Conservation (phyloP, 1,139 yeast species). For the Neolecta irregularis region DNA sequence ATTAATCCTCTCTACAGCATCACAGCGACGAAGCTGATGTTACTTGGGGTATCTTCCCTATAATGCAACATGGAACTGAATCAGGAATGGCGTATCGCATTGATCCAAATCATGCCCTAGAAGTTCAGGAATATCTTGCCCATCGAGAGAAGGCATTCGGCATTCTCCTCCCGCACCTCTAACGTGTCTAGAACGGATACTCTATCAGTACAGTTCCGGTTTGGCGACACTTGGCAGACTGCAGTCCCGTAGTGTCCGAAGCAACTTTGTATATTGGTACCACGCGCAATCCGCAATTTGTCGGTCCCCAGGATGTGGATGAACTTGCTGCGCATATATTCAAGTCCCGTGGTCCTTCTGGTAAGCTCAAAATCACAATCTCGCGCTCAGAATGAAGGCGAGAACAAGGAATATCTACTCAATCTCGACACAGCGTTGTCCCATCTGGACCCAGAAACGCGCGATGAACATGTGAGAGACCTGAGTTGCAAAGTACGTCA, state of each 20-base stretch:
- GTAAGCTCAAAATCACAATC: too few species aligned
- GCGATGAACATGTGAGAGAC: constrained; percentile 29
- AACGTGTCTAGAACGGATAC: constrained; percentile 87
- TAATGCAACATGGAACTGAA: too few species aligned
- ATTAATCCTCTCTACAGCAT: constrained; percentile 5
- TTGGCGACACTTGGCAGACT: constrained; percentile 20
- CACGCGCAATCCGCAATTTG: constrained; percentile 59
- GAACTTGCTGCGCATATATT: constrained; percentile 48
- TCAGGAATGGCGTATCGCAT: constrained; percentile 80
- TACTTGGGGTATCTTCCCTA: too few species aligned
- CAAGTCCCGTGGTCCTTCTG: constrained; percentile 58
- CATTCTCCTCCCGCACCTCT: too few species aligned
- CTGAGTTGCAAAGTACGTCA: too few species aligned
- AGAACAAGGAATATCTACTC: constrained; percentile 54
- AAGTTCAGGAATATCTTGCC: constrained; percentile 56
- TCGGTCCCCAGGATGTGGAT: constrained; percentile 54
- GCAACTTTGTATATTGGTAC: constrained; percentile 75
- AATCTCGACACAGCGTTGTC: constrained; percentile 40
- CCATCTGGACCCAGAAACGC: constrained; percentile 29
- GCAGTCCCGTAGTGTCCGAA: constrained; percentile 32
- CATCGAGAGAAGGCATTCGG: constrained; percentile 72
- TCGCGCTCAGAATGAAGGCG: too few species aligned
- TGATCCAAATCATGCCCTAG: constrained; percentile 44
- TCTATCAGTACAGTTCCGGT: constrained; percentile 56
- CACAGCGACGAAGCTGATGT: constrained; percentile 33